Evolutionary conservation across 2,329 filamentous ascomycete genomes (phyloP).

Genomic region (Fusarium siculi): DNA sequence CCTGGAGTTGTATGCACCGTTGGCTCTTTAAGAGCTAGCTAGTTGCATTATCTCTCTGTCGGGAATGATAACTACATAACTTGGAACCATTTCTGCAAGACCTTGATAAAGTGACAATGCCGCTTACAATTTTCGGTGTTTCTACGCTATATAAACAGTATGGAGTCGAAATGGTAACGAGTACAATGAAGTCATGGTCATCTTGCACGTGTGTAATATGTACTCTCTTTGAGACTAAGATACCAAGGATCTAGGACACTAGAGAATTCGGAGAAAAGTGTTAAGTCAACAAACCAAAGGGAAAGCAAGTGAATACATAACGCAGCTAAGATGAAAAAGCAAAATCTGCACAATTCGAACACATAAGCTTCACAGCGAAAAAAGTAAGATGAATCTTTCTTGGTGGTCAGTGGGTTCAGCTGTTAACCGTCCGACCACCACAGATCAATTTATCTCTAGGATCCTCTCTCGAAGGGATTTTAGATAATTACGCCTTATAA

Average conservation of each 20-base stretch:
- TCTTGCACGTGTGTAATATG: neutral
- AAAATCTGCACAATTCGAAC: neutral
- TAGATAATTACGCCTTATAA: neutral
- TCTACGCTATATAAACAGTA: fast-evolving
- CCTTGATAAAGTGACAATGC: neutral
- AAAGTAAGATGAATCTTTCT: neutral
- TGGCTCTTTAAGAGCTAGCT: no score
- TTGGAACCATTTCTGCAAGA: fast-evolving
- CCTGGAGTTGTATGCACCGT: neutral
- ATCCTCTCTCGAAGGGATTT: neutral
- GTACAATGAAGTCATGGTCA: neutral
- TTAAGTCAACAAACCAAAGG: no score
- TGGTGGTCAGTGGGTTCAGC: no score
- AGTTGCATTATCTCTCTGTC: neutral
- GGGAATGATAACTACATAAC: neutral
- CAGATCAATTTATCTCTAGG: neutral
- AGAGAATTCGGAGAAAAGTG: neutral
- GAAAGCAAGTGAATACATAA: no score
- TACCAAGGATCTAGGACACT: neutral
- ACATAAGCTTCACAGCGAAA: neutral
- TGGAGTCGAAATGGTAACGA: neutral
- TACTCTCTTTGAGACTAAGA: neutral
- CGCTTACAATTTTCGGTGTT: neutral
- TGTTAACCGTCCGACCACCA: no score
- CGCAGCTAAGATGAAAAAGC: no score